Conservation (phyloP, 192 early-diverging fungal species). For the Cladochytrium replicatum region DNA sequence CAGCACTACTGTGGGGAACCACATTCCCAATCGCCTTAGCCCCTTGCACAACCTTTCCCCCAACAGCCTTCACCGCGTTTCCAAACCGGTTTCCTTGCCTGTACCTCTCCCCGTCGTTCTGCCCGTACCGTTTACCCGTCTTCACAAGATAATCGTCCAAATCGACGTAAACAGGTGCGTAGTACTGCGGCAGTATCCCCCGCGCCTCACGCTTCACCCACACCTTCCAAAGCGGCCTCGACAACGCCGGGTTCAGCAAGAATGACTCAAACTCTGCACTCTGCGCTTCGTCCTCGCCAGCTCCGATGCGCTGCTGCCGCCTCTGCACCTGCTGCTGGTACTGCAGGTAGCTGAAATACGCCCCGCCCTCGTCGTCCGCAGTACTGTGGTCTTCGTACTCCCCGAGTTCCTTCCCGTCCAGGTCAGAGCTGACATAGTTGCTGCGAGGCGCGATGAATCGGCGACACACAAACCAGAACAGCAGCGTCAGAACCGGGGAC, state of each 20-base stretch:
- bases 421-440: slow-evolving; percentile 15
- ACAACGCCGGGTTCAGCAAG: slow-evolving; percentile 33
- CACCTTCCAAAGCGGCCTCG: slow-evolving; percentile 28
- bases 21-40: too few relatives aligned
- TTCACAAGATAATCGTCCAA: slow-evolving; percentile 13
- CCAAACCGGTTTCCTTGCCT: too few relatives aligned
- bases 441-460: slow-evolving; percentile 17
- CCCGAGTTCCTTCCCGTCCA: slow-evolving; percentile 1
- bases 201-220: slow-evolving; percentile 16
- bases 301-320: background rate
- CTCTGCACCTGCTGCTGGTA: background rate
- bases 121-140: slow-evolving; percentile 8
- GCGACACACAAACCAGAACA: slow-evolving; percentile 19
- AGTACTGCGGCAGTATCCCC: background rate
- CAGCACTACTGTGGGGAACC: too few relatives aligned
- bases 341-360: background rate
- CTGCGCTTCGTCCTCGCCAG: background rate
- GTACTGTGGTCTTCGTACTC: background rate
- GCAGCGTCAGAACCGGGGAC: slow-evolving; percentile 10
- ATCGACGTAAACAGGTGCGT: slow-evolving; percentile 14
- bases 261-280: slow-evolving; percentile 18
- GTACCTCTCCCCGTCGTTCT: too few relatives aligned
- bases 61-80: too few relatives aligned
- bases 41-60: too few relatives aligned
- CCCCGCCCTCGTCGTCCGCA: background rate